A percentile compares a stretch with the other conserved stretches of the same genome.
These are phyloP conservation scores for Torrubiellomyces zombiae DNA, from an alignment of 2,329 filamentous ascomycete species.

Conservation along the genomic window DNA sequence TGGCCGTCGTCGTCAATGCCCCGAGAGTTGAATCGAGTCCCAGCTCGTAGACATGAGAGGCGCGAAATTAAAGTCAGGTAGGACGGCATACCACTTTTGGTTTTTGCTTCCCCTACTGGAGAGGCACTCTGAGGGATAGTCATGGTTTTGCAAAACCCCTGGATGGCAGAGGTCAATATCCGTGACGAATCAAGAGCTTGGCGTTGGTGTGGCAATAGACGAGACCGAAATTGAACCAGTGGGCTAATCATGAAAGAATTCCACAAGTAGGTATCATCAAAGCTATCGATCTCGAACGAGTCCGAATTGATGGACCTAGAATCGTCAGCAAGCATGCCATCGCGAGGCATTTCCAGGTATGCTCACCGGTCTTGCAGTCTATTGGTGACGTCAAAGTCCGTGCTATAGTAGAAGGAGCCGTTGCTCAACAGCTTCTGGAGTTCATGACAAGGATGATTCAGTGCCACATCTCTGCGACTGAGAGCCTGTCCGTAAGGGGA, in stretches of 20 bases:
- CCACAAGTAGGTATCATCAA: constrained; percentile 89
- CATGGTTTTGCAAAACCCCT: constrained; percentile 79
- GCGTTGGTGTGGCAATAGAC: constrained; percentile 59
- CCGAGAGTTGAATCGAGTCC: constrained; percentile 90
- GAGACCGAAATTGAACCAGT: constrained; percentile 72
- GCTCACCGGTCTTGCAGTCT: constrained; percentile 68
- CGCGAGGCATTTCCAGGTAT: neutral
- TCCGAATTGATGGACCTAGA: constrained; percentile 54
- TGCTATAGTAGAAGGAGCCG: constrained; percentile 94
- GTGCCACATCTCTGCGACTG: constrained; percentile 49
- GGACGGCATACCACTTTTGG: constrained; percentile 59
- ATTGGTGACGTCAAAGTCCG: constrained; percentile 94
- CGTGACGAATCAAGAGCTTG: constrained; percentile 68
- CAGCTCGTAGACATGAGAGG: constrained; percentile 76
- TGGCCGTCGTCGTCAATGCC: constrained; percentile 96
- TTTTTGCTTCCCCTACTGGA: constrained; percentile 46
- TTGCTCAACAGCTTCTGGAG: constrained; percentile 84
- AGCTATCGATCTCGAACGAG: constrained; percentile 78
- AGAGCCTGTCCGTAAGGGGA: constrained; percentile 23
- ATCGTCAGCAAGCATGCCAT: constrained; percentile 5
- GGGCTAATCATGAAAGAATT: constrained; percentile 98
- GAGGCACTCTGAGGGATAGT: constrained; percentile 64
- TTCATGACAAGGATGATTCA: constrained; percentile 81
- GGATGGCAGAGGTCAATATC: constrained; percentile 83
- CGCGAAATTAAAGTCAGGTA: constrained; percentile 81